Conservation (phyloP, 345 rosid species). For the Populus deltoides region DNA sequence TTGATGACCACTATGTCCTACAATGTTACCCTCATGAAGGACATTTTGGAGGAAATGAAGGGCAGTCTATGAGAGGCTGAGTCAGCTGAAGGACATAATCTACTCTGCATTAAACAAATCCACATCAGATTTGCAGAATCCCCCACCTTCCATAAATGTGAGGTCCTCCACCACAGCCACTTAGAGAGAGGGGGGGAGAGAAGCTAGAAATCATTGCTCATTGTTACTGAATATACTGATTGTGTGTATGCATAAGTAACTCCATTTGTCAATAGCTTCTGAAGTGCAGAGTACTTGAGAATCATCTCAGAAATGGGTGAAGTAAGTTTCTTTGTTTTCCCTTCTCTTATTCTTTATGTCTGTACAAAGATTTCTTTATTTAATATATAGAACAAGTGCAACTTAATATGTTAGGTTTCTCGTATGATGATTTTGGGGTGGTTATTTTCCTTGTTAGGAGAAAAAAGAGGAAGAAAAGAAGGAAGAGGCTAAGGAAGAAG, state of each 20-base stretch:
- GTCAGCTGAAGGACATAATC: constrained; percentile 27
- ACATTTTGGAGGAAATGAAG: not conserved
- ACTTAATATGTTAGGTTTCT: not conserved
- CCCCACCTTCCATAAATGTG: constrained; percentile 14
- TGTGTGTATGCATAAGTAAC: not conserved
- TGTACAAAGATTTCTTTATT: not conserved
- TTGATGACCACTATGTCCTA: not conserved
- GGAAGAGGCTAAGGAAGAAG: constrained; percentile 22
- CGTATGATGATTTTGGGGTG: not conserved
- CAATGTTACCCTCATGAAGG: not conserved
- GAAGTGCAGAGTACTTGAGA: not conserved
- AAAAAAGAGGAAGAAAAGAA: constrained; percentile 17
- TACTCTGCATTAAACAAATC: constrained; percentile 16
- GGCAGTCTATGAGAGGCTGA: constrained; percentile 20
- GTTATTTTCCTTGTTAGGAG: constrained; percentile 11
- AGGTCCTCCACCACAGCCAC: constrained; percentile 7
- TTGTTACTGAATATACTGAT: not conserved
- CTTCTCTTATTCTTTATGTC: not conserved
- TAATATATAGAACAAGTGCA: not conserved
- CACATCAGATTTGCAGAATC: constrained; percentile 35
- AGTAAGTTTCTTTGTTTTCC: constrained; percentile 23
- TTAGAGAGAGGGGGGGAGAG: constrained; percentile 9
- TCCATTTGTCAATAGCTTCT: not conserved
- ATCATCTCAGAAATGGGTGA: constrained; percentile 46
- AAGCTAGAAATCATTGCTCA: not conserved